phyloP scores from a whole-genome alignment of 306 rosid genomes.

The Ceratonia siliqua region DNA sequence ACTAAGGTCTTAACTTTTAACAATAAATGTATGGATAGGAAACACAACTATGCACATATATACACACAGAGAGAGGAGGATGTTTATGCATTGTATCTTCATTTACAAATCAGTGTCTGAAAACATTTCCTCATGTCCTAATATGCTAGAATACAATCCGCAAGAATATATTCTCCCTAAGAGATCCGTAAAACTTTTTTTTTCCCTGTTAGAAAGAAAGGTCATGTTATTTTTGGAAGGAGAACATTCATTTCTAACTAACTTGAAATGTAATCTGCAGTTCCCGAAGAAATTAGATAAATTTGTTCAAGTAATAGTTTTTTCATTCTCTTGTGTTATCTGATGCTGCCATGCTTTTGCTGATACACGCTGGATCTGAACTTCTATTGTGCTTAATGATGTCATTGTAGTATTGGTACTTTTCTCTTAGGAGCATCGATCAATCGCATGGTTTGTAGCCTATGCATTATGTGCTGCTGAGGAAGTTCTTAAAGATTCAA shows the following conservation, averaged over 20 bases:
- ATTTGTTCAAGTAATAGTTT: slow-evolving; percentile 6
- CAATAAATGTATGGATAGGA: neutral
- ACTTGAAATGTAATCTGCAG: slow-evolving; percentile 9
- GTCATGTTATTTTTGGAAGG: neutral
- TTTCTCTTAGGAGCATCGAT: slow-evolving; percentile 69
- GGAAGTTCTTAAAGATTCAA: slow-evolving; percentile 90
- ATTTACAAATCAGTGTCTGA: neutral
- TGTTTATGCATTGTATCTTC: neutral
- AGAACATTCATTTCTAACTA: slow-evolving; percentile 1
- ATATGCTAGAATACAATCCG: neutral
- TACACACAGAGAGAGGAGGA: neutral
- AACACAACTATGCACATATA: neutral
- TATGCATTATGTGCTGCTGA: slow-evolving; percentile 95
- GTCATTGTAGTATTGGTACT: slow-evolving; percentile 44
- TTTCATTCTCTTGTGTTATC: neutral
- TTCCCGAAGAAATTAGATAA: slow-evolving; percentile 1
- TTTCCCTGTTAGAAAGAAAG: neutral
- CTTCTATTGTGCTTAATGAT: slow-evolving; percentile 37
- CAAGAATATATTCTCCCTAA: neutral
- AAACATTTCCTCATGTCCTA: neutral
- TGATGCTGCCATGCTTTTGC: slow-evolving; percentile 27
- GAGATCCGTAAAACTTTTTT: neutral
- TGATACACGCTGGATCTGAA: slow-evolving; percentile 14
- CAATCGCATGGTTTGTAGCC: slow-evolving; percentile 85
- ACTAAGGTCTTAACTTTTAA: neutral